Evolutionary conservation across 2,329 filamentous ascomycete species (phyloP).

Genomic region (Fusarium algeriense): DNA sequence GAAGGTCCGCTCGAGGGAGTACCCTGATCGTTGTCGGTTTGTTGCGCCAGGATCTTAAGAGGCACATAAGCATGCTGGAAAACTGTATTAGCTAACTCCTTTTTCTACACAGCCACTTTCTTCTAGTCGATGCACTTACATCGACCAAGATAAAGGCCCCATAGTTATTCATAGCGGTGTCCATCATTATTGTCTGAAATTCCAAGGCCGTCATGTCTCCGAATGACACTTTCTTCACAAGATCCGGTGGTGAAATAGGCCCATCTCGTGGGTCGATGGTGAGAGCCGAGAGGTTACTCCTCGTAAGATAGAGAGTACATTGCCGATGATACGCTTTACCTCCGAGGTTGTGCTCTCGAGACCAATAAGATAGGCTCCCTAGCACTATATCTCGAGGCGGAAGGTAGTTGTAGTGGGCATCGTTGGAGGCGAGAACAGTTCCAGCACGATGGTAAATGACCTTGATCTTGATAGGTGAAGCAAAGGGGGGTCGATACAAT

Average conservation of each 20-base stretch:
- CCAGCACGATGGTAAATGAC: constrained; percentile 37
- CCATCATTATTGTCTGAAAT: constrained; percentile 42
- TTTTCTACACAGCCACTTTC: not conserved
- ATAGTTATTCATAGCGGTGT: constrained; percentile 12
- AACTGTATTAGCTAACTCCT: not conserved
- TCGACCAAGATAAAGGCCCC: constrained; percentile 46
- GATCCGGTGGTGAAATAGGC: constrained; percentile 34
- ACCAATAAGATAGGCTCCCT: constrained; percentile 29
- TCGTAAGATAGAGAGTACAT: constrained; percentile 34
- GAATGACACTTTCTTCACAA: constrained; percentile 49
- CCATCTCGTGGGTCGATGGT: constrained; percentile 16
- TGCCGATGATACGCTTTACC: constrained; percentile 28
- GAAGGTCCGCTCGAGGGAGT: not conserved
- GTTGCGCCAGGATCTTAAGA: constrained; percentile 11
- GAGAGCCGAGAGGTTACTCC: constrained; percentile 13
- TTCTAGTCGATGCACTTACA: constrained; percentile 14
- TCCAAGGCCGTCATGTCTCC: constrained; percentile 43
- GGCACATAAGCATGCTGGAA: constrained; percentile 19
- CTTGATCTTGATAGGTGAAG: constrained; percentile 27
- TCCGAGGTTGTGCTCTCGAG: constrained; percentile 21
- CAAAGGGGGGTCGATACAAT: not conserved
- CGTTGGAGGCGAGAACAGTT: constrained; percentile 26
- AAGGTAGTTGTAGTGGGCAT: constrained; percentile 27
- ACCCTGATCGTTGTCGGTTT: not conserved
- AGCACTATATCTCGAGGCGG: constrained; percentile 35